Base-by-base conservation (phyloP, 129 eudicot genomes). In the Centella asiatica region DNA sequence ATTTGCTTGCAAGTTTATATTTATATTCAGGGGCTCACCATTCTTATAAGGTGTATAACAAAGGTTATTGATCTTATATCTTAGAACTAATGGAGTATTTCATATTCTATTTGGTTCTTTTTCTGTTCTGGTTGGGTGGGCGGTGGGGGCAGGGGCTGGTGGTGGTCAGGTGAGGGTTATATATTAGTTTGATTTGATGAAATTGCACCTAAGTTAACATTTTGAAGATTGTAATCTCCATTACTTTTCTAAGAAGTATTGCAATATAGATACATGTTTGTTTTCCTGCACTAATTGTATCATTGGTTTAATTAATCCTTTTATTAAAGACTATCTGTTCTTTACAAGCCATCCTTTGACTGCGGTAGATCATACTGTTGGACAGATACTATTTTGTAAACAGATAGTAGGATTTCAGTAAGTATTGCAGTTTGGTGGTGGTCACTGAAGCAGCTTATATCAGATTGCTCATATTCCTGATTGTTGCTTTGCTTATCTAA, bases 161-260 rank as follows among this genome's bases (percentile, higher is more conserved):
- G n/a, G n/a, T n/a, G n/a, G n/a, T n/a, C n/a, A n/a, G n/a, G n/a
- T n/a, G n/a, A n/a, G n/a, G n/a, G n/a, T n/a, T n/a, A n/a, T 53
- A 4, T 32, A 29, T 56, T 26, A 32, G 62, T 28, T 29, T 11
- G 5, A 26, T 28, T 28, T 31, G 13, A 11, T 29, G 11, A 20
- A 56, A 0, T 56, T 27, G 62, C 40, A 29, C n/a, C 25, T n/a
- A 6, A 32, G 22, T 55, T 17, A 7, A 2, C 13, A 55, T 11
- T 29, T 54, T 31, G 18, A n/a, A 1, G 26, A 31, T 29, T 56
- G 27, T 7, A 31, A 17, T 0, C 9, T 55, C n/a, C 24, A 29
- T 56, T n/a, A n/a, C 60, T 55, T 55, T 55, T 1, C 15, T 28
- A 56, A 13, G 36, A 56, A n/a, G n/a, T 25, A 56, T 56, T 56